Evolutionary conservation across 75 land plant species (phyloP), one percentile per base, ranked within the genome.

Genomic region (Cunninghamia lanceolata): DNA sequence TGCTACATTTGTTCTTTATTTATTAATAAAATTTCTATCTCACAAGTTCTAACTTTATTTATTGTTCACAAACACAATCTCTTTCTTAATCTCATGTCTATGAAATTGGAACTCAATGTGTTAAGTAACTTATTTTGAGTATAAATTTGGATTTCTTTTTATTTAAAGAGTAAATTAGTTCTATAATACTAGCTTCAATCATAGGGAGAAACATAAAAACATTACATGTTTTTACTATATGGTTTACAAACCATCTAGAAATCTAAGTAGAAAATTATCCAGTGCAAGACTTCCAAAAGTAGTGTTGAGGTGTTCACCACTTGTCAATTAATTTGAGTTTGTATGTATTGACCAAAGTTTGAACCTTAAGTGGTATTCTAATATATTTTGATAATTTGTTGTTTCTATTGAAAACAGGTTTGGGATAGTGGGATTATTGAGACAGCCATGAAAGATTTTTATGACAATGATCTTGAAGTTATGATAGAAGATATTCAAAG

Each of bases 391-490:
- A 34, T 25, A 19, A 19, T 78, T 42, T 21, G 19, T 77, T 77
- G 9, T 7, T 38, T 46, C n/a, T 16, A 82, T 34, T 47, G 38
- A 21, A 21, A 47, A 82, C 87, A 93, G 95, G 86, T 94, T 14
- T 94, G 95, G 95, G 95, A 94, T 89, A 84, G 52, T 19, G 87
- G 74, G 21, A 89, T 94, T 35, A 86, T 94, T 43, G 87, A 86
- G 75, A 86, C 89, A 17, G 90, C 92, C 42, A 89, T 88, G 87
- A 80, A 78, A 34, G 80, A 82, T 21, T 91, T 91, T 82, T 89
- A 88, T 42, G 35, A 74, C 34, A 34, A 75, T 14, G 88, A 89
- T 81, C 70, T 91, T n/a, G 40, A 82, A 17, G 43, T 77, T n/a
- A 84, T 94, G 91, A 85, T 86, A 50, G 71, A 89, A 84, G 88